Evolutionary conservation across 805 yeast genomes (phyloP), one percentile per base, ranked within the genome.

Genomic region (Candida sanyiensis): DNA sequence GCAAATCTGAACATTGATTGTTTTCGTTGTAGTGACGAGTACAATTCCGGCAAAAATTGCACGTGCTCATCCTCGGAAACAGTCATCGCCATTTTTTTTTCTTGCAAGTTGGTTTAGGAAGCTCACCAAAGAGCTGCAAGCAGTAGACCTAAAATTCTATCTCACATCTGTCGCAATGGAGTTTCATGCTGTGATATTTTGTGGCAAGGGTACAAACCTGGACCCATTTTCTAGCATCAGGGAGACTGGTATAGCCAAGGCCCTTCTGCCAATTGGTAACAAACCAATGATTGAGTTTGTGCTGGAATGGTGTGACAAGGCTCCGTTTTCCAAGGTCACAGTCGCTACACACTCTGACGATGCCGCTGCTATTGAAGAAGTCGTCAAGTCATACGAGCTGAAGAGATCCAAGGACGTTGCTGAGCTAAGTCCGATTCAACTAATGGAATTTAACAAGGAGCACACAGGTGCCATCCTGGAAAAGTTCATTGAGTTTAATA

Each of bases 251-350:
- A 57, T 73, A 6, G 75, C 94, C 7, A 93, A 93, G 64, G 94
- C 97, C 0, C 65, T 89, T 35, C 62, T 94, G 31, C 97, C 97
- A 2, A 69, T 93, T 25, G 97, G 93, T 7, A 89, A 89, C 58
- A 74, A 74, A 52, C 95, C 96, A 11, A 80, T 93, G 87, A 66
- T 93, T 30, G 81, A 80, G 52, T 83, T 86, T 56, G 94, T 83
- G 3, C 67, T 93, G 25, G 89, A 83, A 50, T 93, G 97, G 97
- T 89, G 97, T 67, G 88, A 80, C 53, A 70, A 72, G 55, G 96
- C 94, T 3, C 80, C 80, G 43, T 89, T 89, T 61, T 74, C 73
- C 33, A 74, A 73, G 33, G 73, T 84, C 33, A 76, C 83, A 16
- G 69, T 89, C 15, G 80, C 84, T 7, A 67, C 75, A 8, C 76